Conservation (phyloP, 2,329 filamentous ascomycete genomes). For the Fusarium illudens region DNA sequence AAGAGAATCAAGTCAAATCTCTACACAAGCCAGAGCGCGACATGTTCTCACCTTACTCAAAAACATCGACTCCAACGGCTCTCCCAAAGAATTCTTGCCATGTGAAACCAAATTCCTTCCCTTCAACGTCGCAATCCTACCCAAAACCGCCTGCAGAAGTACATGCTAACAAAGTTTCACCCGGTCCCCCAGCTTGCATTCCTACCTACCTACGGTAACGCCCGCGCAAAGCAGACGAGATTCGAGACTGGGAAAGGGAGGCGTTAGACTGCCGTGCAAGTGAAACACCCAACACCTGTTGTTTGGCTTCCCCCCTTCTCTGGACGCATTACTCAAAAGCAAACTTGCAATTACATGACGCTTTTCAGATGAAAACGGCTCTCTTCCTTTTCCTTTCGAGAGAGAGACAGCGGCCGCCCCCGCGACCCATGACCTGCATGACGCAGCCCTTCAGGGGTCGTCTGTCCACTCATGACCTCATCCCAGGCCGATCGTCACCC, state of each 20-base stretch:
- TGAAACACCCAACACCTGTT: conserved; percentile 19
- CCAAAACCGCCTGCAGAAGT: conserved; percentile 9
- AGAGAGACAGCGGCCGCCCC: conserved; percentile 3
- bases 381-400: conserved; percentile 4
- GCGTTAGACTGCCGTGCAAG: not conserved
- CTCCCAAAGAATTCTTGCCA: not conserved
- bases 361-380: not conserved
- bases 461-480: conserved; percentile 38
- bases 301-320: not conserved
- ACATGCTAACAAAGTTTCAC: conserved; percentile 23
- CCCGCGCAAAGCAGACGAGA: not conserved
- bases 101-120: conserved; percentile 22
- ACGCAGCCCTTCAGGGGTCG: conserved; percentile 35
- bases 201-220: not conserved
- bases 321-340: not conserved
- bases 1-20: not conserved
- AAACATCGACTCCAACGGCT: not conserved
- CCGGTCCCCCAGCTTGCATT: conserved; percentile 9
- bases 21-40: not conserved
- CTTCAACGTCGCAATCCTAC: conserved; percentile 10
- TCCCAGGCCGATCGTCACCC: conserved; percentile 26
- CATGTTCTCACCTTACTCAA: not conserved
- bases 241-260: not conserved
- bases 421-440: conserved; percentile 34
- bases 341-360: conserved; percentile 17